Evolutionary conservation across 371 early-diverging fungal species (phyloP).

Genomic region (Mucor saturninus): DNA sequence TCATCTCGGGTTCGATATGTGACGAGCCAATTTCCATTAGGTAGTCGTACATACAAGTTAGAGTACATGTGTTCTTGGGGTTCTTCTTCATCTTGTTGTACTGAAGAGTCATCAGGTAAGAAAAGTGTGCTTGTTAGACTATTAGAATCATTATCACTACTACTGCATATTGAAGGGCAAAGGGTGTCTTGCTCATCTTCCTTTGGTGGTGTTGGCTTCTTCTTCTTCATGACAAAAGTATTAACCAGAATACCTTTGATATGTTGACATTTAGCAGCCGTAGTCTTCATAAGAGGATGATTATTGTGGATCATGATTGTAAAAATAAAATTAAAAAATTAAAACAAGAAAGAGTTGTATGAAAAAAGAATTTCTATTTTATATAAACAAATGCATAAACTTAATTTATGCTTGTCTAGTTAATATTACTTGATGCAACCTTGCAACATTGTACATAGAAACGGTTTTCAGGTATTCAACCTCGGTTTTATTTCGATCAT

Average conservation of each 20-base stretch:
- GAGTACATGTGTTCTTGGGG: neutral
- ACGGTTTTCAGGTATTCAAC: neutral
- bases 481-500: neutral
- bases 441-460: neutral
- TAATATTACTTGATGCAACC: conserved; percentile 2
- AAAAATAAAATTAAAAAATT: neutral
- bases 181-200: neutral
- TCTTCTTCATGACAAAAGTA: neutral
- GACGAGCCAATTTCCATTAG: conserved; percentile 8
- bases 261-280: neutral
- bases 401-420: too few species aligned
- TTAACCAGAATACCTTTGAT: neutral
- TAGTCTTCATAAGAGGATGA: too few species aligned
- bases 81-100: neutral
- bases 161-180: conserved; percentile 3
- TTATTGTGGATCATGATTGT: neutral
- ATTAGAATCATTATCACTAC: neutral
- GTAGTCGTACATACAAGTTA: neutral
- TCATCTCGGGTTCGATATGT: conserved; percentile 7
- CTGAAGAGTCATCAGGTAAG: neutral
- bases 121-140: neutral
- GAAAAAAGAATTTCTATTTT: too few species aligned
- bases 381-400: too few species aligned
- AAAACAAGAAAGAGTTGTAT: neutral
- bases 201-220: neutral